Evolutionary conservation across 345 rosid genomes (phyloP), one percentile per base, ranked within the genome.

Genomic region (Eucalyptus decipiens): DNA sequence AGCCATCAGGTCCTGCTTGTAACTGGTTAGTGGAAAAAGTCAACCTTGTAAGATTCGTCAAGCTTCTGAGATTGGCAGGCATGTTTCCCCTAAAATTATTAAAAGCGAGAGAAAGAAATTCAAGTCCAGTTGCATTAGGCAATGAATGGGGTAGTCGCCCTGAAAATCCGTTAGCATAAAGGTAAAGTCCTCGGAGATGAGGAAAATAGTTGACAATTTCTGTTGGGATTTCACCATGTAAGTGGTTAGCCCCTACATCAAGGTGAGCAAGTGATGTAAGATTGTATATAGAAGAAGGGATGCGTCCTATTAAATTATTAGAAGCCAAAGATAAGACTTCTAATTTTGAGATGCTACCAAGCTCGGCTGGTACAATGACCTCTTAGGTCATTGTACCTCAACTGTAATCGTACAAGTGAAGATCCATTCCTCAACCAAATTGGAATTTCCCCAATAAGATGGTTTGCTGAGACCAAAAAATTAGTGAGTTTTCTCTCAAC

Each of bases 391-490:
- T 56, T 56, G 0, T 24, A 0, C 14, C 2, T 14, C 62, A 56
- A 56, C 1, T 0, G 0, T 56, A 56, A 56, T 0, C 0, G 0
- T 56, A 56, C 13, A 56, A 56, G 62, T 56, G 62, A 56, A 56
- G 62, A 56, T 56, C 62, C 62, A 56, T 56, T 56, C 30, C 62
- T 14, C 62, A 56, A 56, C 62, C 62, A 56, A 56, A 23, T 56
- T 56, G 62, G 62, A 56, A 56, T 56, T 56, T 8, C 14, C 3
- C 62, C 62, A 23, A 0, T 56, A 56, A 56, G 62, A 24, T 24
- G 0, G 30, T 56, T 56, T 24, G 0, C 0, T 23, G 12, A 24
- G 30, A 56, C 3, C 1, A 0, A 0, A 56, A 56, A 23, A 7
- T 50, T 13, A 50, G 52, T 16, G 52, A 50, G 52, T 50, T 50